A percentile compares a stretch with the other conserved stretches of the same genome.
phyloP scores from a whole-genome alignment of 2,329 filamentous ascomycete genomes.

The Pseudopyrenochaeta lycopersici region DNA sequence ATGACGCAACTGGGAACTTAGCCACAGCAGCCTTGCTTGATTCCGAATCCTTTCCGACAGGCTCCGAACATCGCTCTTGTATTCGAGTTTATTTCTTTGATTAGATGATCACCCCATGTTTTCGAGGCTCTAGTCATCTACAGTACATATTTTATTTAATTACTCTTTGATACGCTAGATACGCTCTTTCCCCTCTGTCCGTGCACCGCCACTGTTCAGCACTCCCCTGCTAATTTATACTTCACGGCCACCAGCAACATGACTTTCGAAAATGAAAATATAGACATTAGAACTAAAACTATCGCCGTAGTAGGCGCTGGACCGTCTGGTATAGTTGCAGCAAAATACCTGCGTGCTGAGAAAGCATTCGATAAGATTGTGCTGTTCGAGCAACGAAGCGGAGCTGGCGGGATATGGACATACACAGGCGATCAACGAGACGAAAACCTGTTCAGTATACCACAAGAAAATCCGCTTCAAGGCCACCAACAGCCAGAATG shows the following conservation, averaged over 20 bases:
- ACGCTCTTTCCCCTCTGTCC: neutral
- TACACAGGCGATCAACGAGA: constrained; percentile 67
- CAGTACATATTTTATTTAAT: neutral
- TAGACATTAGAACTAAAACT: constrained; percentile 57
- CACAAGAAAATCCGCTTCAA: constrained; percentile 61
- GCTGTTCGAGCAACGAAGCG: constrained; percentile 81
- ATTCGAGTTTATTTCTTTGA: neutral
- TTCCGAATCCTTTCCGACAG: constrained; percentile 23
- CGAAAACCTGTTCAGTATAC: constrained; percentile 62
- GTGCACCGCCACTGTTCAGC: neutral
- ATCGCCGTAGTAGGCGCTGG: constrained; percentile 87
- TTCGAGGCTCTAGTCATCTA: neutral
- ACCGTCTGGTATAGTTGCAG: constrained; percentile 78
- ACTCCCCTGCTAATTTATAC: neutral
- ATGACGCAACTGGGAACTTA: constrained; percentile 13
- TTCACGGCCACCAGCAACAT: neutral
- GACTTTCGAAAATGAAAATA: constrained; percentile 19
- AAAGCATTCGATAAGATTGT: constrained; percentile 74
- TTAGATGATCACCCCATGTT: neutral
- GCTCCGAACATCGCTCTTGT: constrained; percentile 18
- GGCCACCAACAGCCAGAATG: neutral
- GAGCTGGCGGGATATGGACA: constrained; percentile 87
- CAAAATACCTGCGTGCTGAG: constrained; percentile 79
- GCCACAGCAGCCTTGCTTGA: constrained; percentile 6
- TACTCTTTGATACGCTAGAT: constrained; percentile 4